Evolutionary conservation across 192 early-diverging fungal genomes (phyloP), one percentile per base, ranked within the genome.

Genomic region (Chytriomyces sp.): DNA sequence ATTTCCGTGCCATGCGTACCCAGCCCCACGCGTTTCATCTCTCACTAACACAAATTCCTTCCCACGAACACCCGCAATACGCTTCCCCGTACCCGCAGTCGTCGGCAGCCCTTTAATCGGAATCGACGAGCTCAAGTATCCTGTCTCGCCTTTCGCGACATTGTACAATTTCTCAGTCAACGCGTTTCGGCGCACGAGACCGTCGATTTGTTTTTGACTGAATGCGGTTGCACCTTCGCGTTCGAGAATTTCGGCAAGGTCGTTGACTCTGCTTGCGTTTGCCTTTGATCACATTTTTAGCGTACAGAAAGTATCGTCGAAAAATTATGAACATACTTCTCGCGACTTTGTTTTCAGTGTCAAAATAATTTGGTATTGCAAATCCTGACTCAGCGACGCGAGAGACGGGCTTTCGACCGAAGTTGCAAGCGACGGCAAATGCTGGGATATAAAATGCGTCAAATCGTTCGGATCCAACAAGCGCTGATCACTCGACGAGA

Each of bases 361-460:
- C n/a, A 93, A 86, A 26, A 99, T 89, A 53, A 99, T 88, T 79
- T 98, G 96, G 81, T 97, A 94, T 82, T 98, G 98, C 18, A 91
- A 81, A 72, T 97, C 95, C 0, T 50, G 64, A 35, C 63, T 64
- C 63, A 75, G 18, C 2, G 18, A 7, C 2, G 73, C 61, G 45
- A 75, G 35, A 45, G 45, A 24, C 46, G 61, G 23, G 24, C 24
- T 35, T 35, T 75, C 73, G 43, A 75, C 48, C 44, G n/a, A 13
- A n/a, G 23, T 75, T 13, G 63, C 13, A 16, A 75, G 73, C 18
- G 90, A 77, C 6, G 95, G 90, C 46, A 80, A 64, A 46, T 75
- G 63, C 53, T 79, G 68, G 24, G 60, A 20, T 11, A 71, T 71
- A 23, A 71, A 64, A 60, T 69, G 60, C 10, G 45, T n/a, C 18